Evolutionary conservation across 331 rosid species (phyloP), one percentile per base, ranked within the genome.

Genomic region (Cucumis variabilis): DNA sequence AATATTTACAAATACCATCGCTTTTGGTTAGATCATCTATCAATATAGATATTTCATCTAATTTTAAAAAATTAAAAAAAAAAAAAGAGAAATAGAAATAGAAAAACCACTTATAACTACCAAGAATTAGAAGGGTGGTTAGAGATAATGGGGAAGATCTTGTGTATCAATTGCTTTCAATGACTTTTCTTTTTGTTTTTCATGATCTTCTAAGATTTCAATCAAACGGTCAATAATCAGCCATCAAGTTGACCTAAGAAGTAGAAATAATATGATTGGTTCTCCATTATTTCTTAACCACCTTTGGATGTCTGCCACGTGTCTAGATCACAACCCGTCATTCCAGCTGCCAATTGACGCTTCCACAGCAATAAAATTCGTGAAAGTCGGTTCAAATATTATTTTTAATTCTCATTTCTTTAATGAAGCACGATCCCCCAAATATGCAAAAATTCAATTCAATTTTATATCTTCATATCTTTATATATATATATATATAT

Each of bases 381-480:
- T 53, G 83, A 77, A 77, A 65, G 83, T 77, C 83, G 68, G 84
- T 80, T 53, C 9, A 25, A 27, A 50, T 53, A 53, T 53, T 3
- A 80, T 80, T 24, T 23, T 48, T 46, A n/a, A 77, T n/a, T 48
- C n/a, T 51, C 37, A 63, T 37, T 44, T 37, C 13, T 23, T 50
- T 77, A 77, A 77, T 50, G 41, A 48, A 77, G 65, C 83, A 77
- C 83, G 83, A 77, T 77, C 83, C 83, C 83, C 83, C 83, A 77
- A 77, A 77, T 77, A 77, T 77, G 63, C 62, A 76, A 44, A 48
- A 46, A 3, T 37, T 4, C 0, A 5, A 3, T 37, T 4, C 6
- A 37, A 37, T 37, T 37, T 33, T 33, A 33, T 33, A n/a, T n/a
- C n/a, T n/a, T n/a, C n/a, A n/a, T 33, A 33, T 33, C 37, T 33